Conservation (phyloP, 768 basidiomycete genomes). For the Baorangia bicolor region DNA sequence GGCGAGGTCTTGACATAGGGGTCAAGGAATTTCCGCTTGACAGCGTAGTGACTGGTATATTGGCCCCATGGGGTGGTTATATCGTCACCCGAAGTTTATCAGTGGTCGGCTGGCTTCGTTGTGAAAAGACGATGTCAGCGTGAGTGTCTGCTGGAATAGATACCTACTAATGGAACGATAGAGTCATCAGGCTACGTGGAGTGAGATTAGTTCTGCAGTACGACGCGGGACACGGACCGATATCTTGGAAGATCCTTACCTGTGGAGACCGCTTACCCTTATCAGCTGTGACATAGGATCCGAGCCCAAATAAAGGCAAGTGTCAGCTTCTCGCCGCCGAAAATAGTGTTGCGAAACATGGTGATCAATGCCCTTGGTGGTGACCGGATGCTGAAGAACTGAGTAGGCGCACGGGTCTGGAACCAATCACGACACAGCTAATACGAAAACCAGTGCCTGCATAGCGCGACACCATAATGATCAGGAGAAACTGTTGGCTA, state of each 20-base stretch:
- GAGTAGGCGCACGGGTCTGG: too few species aligned
- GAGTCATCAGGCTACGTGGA: background rate
- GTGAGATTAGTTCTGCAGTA: background rate
- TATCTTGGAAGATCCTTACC: background rate
- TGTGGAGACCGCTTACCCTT: background rate
- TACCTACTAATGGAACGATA: background rate
- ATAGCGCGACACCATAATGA: background rate
- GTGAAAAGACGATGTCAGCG: background rate
- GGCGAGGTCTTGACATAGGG: background rate
- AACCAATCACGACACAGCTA: background rate
- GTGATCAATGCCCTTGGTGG: too few species aligned
- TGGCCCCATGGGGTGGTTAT: background rate
- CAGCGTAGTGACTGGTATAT: background rate
- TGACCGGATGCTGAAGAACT: background rate
- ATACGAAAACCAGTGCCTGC: background rate
- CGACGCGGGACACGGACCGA: background rate
- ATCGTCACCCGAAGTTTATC: background rate
- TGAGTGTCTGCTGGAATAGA: background rate
- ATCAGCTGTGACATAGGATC: background rate
- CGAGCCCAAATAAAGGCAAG: background rate
- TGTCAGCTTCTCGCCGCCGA: background rate
- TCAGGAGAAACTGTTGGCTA: background rate
- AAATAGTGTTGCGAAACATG: background rate
- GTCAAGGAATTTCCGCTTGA: background rate
- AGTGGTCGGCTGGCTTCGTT: background rate